Evolutionary conservation across 768 basidiomycete species (phyloP).

Genomic region (Pleurotus sapidus): DNA sequence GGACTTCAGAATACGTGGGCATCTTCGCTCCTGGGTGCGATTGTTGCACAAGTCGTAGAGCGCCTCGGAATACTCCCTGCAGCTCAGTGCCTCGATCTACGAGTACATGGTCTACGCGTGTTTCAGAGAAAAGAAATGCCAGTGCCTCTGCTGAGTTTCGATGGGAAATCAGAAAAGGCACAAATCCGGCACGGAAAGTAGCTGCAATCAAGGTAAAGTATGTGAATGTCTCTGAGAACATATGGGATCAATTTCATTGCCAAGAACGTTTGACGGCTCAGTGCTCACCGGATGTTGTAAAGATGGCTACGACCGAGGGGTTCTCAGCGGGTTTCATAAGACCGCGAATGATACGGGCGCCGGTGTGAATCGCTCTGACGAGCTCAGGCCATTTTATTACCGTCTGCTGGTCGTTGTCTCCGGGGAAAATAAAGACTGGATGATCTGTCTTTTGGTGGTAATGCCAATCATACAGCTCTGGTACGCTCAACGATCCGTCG

Average conservation of each 20-base stretch:
- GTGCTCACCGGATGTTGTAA: conserved; percentile 16
- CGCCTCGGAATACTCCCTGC: conserved; percentile 13
- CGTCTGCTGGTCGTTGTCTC: conserved; percentile 7
- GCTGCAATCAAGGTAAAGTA: conserved; percentile 15
- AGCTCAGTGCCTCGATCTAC: conserved; percentile 23
- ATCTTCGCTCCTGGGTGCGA: neutral
- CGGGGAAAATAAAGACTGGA: conserved; percentile 24
- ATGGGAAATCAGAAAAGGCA: conserved; percentile 23
- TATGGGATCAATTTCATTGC: neutral
- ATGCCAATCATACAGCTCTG: conserved; percentile 32
- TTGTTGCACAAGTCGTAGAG: conserved; percentile 16
- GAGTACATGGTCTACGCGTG: conserved; percentile 17
- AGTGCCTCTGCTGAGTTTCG: conserved; percentile 7
- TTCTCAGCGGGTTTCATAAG: conserved; percentile 5
- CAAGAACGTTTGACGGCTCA: neutral
- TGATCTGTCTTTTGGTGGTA: conserved; percentile 22
- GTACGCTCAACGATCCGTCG: conserved; percentile 23
- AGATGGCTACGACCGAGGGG: conserved; percentile 14
- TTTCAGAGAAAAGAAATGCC: conserved; percentile 24
- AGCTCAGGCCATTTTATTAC: conserved; percentile 20
- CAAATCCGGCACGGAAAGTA: conserved; percentile 11
- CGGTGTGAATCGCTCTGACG: conserved; percentile 20
- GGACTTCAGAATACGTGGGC: conserved; percentile 16
- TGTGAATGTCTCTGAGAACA: conserved; percentile 19
- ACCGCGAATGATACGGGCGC: conserved; percentile 12